Conservation (phyloP, 2,329 filamentous ascomycete species). For the Aspergillus felis region DNA sequence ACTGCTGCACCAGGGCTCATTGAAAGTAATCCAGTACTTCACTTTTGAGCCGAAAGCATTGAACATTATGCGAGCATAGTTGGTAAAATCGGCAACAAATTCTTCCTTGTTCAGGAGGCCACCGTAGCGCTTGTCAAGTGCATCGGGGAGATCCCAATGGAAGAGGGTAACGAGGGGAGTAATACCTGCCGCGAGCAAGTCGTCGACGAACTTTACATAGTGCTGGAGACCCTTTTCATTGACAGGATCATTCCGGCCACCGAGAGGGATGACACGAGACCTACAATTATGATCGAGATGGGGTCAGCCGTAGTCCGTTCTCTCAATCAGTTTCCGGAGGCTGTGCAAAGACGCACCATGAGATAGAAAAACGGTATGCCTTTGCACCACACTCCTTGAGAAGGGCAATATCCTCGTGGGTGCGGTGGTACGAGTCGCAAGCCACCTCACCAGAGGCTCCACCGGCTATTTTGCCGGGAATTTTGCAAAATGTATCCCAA, state of each 20-base stretch:
- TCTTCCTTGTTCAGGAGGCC: slow-evolving; percentile 76
- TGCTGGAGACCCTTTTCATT: slow-evolving; percentile 74
- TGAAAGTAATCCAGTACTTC: slow-evolving; percentile 87
- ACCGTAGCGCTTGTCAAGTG: slow-evolving; percentile 73
- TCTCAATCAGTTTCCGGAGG: neutral
- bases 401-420: slow-evolving; percentile 70
- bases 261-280: slow-evolving; percentile 78
- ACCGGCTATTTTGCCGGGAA: slow-evolving; percentile 77
- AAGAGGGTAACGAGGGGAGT: slow-evolving; percentile 77
- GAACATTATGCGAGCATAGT: slow-evolving; percentile 75
- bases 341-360: slow-evolving; percentile 48
- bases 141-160: slow-evolving; percentile 84
- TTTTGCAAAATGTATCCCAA: slow-evolving; percentile 85
- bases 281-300: slow-evolving; percentile 12
- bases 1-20: slow-evolving; percentile 82
- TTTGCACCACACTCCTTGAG: slow-evolving; percentile 69
- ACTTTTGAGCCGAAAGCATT: slow-evolving; percentile 68
- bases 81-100: slow-evolving; percentile 75
- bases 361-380: slow-evolving; percentile 79
- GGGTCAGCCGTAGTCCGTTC: neutral
- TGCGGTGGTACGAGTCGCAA: slow-evolving; percentile 83
- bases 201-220: slow-evolving; percentile 75
- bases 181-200: slow-evolving; percentile 71
- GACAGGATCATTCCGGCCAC: slow-evolving; percentile 74
- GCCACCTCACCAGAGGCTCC: slow-evolving; percentile 70